Base-by-base conservation (phyloP, 352 stramenopile species). In the Phytophthora megakarya region DNA sequence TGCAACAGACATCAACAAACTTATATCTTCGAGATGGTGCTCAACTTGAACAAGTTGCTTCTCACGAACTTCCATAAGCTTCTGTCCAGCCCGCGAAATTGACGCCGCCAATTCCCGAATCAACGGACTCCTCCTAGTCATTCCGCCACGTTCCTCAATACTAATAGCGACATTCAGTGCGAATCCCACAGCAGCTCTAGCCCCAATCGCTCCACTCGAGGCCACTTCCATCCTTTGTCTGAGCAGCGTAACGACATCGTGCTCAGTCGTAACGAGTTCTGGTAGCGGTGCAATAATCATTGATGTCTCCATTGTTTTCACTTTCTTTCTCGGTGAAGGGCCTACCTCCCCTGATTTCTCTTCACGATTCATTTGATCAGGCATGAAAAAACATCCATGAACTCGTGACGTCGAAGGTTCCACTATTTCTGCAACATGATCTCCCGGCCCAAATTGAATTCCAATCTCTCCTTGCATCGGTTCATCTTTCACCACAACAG, bases 1-100 rank as follows among this genome's bases (percentile, higher is more conserved):
- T 16, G 55, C 55, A 35, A 57, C 55, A 10, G 45, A 56, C 19
- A 64, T 32, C 4, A 64, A 6, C 19, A 56, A 23, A 21, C 45
- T 47, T 23, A 57, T 49, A n/a, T 64, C 55, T 64, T 57, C 35
- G 32, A 64, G 19, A n/a, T 64, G 45, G 1, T 19, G 25, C 21
- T 50, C 37, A 5, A 12, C 21, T 21, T 48, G 33, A 45, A 38
- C 19, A n/a, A 26, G 25, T 18, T 56, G 15, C 3, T 37, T 4
- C 6, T 4, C 35, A 10, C 32, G 42, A 39, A 52, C 22, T 52
- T 33, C 30, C 38, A 46, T 42, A 11, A 59, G 22, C 16, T 30
- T 49, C 12, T 21, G 18, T 5, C 38, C 37, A 28, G 51, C 51
- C 5, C 42, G 11, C 8, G 28, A n/a, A 5, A 38, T 48, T n/a